These are phyloP conservation scores for Herpotrichia juniperi DNA, from an alignment of 2,329 filamentous ascomycete genomes.

Conservation along the genomic window DNA sequence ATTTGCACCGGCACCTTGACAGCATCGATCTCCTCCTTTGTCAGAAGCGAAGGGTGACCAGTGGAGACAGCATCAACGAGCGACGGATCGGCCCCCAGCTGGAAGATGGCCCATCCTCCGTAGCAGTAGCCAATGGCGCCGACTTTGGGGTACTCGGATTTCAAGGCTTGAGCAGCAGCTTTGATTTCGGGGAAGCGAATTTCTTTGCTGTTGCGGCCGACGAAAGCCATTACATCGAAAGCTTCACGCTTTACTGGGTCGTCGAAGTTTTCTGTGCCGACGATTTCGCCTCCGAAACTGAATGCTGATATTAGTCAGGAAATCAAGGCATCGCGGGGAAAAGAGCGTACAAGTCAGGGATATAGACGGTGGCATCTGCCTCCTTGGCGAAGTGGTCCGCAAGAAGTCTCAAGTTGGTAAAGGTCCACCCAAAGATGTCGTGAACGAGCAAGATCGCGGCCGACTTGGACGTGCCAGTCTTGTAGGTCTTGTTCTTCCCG, in stretches of 20 bases:
- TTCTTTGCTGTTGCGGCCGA: slow-evolving; percentile 44
- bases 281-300: slow-evolving; percentile 41
- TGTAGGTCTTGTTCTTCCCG: slow-evolving; percentile 47
- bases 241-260: slow-evolving; percentile 34
- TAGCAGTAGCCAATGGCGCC: slow-evolving; percentile 58
- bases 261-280: slow-evolving; percentile 28
- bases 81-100: slow-evolving; percentile 37
- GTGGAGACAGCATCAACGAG: slow-evolving; percentile 37
- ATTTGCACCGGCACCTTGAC: slow-evolving; percentile 40
- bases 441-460: slow-evolving; percentile 54
- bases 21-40: slow-evolving; percentile 36
- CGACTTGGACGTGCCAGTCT: slow-evolving; percentile 52
- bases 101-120: slow-evolving; percentile 48
- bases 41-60: slow-evolving; percentile 38
- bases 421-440: slow-evolving; percentile 56
- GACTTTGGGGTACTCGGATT: slow-evolving; percentile 46
- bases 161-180: slow-evolving; percentile 43
- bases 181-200: slow-evolving; percentile 48
- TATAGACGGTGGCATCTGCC: slow-evolving; percentile 53
- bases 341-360: slow-evolving; percentile 51
- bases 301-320: not conserved
- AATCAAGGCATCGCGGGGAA: not conserved
- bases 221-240: slow-evolving; percentile 50
- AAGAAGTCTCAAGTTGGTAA: slow-evolving; percentile 53
- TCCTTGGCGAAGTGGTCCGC: slow-evolving; percentile 56